Evolutionary conservation across 352 stramenopile species (phyloP), one percentile per base, ranked within the genome.

Genomic region (Blastocystis sp.): DNA sequence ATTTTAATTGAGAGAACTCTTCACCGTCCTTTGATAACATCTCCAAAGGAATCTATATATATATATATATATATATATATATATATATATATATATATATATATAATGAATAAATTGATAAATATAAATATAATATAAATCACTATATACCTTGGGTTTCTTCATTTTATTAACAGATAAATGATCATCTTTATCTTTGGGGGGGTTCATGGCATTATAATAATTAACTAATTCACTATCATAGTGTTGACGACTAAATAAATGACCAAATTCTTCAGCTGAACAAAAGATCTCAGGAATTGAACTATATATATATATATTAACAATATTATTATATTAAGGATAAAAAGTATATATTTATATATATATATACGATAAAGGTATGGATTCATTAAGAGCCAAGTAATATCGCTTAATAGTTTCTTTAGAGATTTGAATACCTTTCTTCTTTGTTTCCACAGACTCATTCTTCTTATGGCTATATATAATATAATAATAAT

Each of bases 1-100:
- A 32, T 28, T 57, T 57, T 27, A 57, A 28, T 36, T 36, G 45
- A 23, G 46, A 16, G 13, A 13, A 16, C 2, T 23, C 18, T 1
- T 39, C 27, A 33, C 18, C 27, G 33, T 57, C 46, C 21, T 57
- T 24, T 9, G 30, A 30, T 28, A 36, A 33, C 6, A 45, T 45
- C 30, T 57, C 46, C 25, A 57, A 11, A 23, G 46, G 30, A 4
- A 57, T 36, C 44, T 55, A 55, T 33, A 13, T n/a, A n/a, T 55
- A 18, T 42, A 13, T 31, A 19, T n/a, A n/a, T n/a, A n/a, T n/a
- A n/a, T n/a, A n/a, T n/a, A n/a, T n/a, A n/a, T n/a, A n/a, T n/a
- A n/a, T n/a, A n/a, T n/a, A n/a, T n/a, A n/a, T n/a, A n/a, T n/a
- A n/a, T n/a, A n/a, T n/a, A n/a, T n/a, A n/a, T n/a, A n/a, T n/a